phyloP scores from a whole-genome alignment of 2,329 filamentous ascomycete genomes.

The Pyricularia sp. region DNA sequence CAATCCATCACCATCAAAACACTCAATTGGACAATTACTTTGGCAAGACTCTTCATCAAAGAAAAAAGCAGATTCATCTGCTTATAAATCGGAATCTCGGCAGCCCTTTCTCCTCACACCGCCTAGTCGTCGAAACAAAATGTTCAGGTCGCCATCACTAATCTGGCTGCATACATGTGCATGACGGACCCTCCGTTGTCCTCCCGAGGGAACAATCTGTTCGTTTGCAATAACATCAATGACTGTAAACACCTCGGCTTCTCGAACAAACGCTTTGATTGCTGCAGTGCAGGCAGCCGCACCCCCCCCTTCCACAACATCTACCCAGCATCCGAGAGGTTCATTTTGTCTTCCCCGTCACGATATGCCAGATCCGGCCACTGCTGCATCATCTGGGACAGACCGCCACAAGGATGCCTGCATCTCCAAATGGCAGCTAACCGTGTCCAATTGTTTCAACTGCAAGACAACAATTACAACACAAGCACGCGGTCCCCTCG shows the following conservation, averaged over 20 bases:
- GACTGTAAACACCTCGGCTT: neutral
- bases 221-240: neutral
- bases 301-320: neutral
- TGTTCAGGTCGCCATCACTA: neutral
- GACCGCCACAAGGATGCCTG: neutral
- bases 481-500: neutral
- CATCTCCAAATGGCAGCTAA: neutral
- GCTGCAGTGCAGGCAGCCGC: neutral
- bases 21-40: neutral
- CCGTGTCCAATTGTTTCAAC: neutral
- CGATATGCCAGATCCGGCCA: neutral
- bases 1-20: neutral
- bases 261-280: neutral
- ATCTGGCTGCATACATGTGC: neutral
- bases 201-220: neutral
- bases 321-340: neutral
- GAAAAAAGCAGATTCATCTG: neutral
- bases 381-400: neutral
- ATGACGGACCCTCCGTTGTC: neutral
- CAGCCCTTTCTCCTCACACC: neutral
- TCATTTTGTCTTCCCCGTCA: neutral
- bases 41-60: neutral
- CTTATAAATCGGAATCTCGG: neutral
- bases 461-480: neutral
- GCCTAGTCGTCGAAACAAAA: neutral